Evolutionary conservation across 371 early-diverging fungal species (phyloP), one percentile per base, ranked within the genome.

Genomic region (Mucor piriformis): DNA sequence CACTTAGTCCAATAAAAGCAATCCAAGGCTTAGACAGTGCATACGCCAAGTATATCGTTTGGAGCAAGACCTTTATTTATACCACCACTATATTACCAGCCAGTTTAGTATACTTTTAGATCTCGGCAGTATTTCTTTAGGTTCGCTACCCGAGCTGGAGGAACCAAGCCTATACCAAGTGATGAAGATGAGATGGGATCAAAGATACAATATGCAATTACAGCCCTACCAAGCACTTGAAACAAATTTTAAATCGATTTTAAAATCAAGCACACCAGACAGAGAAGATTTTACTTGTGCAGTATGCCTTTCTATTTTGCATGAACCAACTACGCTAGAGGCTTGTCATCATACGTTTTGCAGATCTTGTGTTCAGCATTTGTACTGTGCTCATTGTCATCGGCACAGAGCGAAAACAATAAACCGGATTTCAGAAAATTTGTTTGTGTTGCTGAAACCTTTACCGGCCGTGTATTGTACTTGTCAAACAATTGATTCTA

Each of bases 321-420:
- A 49, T 6, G 58, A 63, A 12, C 64, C 64, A 10, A 52, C 47
- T 3, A 63, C 59, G 16, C 24, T 63, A 18, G 24, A 34, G 11
- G 23, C 24, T 3, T 63, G 64, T 37, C 42, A 49, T 40, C 64
- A 63, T 40, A 63, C 64, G 0, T 63, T 63, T 44, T 63, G 64
- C 13, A 57, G 40, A 40, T 44, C 51, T 6, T 63, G 64, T 25
- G 15, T 63, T 18, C 64, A 63, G 25, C 64, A 56, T n/a, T 24
- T 57, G 24, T 53, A 53, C 15, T 63, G 64, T 6, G 38, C 29
- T 13, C 37, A 25, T 15, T 63, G 64, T 27, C 34, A 61, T 38
- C 25, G 10, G 21, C n/a, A 38, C 6, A 25, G 48, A 10, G 38
- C 42, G 10, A 44, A 54, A 37, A 54, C 54, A 2, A 18, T 54